These are phyloP conservation scores for Irpex sp. DNA, from an alignment of 1,284 basidiomycete genomes.

Conservation along the genomic window DNA sequence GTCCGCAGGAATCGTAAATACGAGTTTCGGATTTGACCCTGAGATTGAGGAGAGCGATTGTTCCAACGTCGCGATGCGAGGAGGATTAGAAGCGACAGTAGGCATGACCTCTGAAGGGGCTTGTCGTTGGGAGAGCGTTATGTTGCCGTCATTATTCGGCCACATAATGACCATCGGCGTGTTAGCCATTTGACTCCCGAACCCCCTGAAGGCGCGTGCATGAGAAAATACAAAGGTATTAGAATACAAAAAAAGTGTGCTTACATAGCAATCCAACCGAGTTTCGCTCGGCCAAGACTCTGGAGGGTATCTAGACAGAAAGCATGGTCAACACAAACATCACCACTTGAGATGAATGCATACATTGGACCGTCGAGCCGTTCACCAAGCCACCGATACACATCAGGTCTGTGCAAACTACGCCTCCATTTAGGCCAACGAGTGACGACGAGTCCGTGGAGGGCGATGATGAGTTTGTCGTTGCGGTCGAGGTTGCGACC, in stretches of 20 bases:
- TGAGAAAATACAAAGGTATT: neutral
- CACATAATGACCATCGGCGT: constrained; percentile 43
- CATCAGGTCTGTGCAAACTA: constrained; percentile 12
- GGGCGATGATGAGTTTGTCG: neutral
- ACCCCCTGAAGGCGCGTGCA: constrained; percentile 25
- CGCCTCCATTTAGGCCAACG: constrained; percentile 6
- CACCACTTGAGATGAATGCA: constrained; percentile 3
- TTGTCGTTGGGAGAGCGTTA: constrained; percentile 40
- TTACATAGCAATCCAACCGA: constrained; percentile 28
- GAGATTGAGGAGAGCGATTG: constrained; percentile 21
- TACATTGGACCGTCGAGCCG: constrained; percentile 20
- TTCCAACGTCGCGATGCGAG: constrained; percentile 29
- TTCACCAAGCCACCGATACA: constrained; percentile 22
- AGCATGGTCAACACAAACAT: neutral
- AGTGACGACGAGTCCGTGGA: neutral
- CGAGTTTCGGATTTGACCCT: constrained; percentile 19
- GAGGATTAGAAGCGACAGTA: constrained; percentile 31
- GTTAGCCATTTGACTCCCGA: constrained; percentile 33
- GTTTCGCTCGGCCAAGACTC: constrained; percentile 13
- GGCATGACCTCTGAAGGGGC: constrained; percentile 33
- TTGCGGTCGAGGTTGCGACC: neutral
- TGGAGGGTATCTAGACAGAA: constrained; percentile 19
- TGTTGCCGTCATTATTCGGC: constrained; percentile 38
- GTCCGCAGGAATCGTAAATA: constrained; percentile 8
- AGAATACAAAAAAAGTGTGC: neutral